Conservation (phyloP, 345 rosid species). For the Salix purpurea region DNA sequence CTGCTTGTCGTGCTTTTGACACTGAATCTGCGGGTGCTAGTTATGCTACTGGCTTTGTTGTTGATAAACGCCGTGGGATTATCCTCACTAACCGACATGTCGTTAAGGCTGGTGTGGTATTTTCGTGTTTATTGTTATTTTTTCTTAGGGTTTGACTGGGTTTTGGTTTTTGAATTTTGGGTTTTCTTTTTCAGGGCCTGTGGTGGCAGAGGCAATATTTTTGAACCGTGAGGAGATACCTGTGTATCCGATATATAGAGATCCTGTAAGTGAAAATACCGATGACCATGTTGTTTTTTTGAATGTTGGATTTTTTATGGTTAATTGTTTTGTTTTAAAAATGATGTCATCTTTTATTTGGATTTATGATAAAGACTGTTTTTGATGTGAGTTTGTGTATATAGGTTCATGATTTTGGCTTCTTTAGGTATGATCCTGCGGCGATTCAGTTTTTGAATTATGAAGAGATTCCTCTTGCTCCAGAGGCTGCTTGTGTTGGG, state of each 20-base stretch:
- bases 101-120: slow-evolving; percentile 64
- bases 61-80: slow-evolving; percentile 86
- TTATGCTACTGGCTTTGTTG: slow-evolving; percentile 90
- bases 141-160: too few relatives aligned
- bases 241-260: slow-evolving; percentile 80
- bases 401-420: slow-evolving; percentile 98
- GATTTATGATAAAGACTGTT: too few relatives aligned
- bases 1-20: slow-evolving; percentile 87
- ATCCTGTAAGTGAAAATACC: slow-evolving; percentile 49
- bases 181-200: slow-evolving; percentile 56
- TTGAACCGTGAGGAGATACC: slow-evolving; percentile 85
- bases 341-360: too few relatives aligned
- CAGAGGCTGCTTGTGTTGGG: slow-evolving; percentile 91
- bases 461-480: slow-evolving; percentile 94
- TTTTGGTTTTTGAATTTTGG: too few relatives aligned
- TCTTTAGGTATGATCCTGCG: slow-evolving; percentile 77
- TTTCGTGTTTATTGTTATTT: too few relatives aligned
- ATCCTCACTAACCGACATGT: slow-evolving; percentile 96
- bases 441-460: slow-evolving; percentile 74
- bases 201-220: slow-evolving; percentile 95
- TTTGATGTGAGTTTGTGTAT: slow-evolving; percentile 6
- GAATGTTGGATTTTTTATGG: too few relatives aligned
- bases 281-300: slow-evolving; percentile 9
- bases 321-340: too few relatives aligned
- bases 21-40: slow-evolving; percentile 82